These are phyloP conservation scores for Neurospora terricola DNA, from an alignment of 495 filamentous ascomycete genomes.

Conservation along the genomic window DNA sequence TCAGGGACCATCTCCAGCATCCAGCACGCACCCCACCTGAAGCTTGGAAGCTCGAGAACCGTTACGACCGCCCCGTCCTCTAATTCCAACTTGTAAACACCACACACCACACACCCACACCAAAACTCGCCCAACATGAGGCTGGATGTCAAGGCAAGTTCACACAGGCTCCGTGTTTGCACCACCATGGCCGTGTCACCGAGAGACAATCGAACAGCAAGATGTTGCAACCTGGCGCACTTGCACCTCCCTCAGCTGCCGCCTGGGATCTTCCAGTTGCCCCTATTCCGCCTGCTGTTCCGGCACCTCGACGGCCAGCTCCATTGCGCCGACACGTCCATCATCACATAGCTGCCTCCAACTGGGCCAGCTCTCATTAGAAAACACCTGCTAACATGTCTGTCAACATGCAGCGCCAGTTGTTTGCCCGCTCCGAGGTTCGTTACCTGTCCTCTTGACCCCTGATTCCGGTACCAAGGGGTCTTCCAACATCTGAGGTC, in stretches of 20 bases:
- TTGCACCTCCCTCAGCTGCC: conserved; percentile 3
- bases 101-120: not conserved
- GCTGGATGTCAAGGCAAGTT: conserved; percentile 81
- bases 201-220: conserved; percentile 5
- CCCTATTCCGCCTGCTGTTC: not conserved
- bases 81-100: not conserved
- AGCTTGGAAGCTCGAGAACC: conserved; percentile 12
- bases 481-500: not conserved
- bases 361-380: not conserved
- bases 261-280: conserved; percentile 7
- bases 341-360: not conserved
- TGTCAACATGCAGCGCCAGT: conserved; percentile 26
- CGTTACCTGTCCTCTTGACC: conserved; percentile 66
- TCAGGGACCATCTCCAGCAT: conserved; percentile 4
- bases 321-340: conserved; percentile 3
- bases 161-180: conserved; percentile 5
- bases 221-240: conserved; percentile 4
- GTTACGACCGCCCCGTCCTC: not conserved
- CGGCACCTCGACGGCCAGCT: not conserved
- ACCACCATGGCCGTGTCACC: conserved; percentile 4
- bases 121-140: conserved; percentile 52
- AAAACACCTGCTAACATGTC: conserved; percentile 14
- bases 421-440: conserved; percentile 27
- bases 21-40: conserved; percentile 13
- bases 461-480: conserved; percentile 20